These are phyloP conservation scores for Talaromyces pinophilus DNA, from an alignment of 2,329 filamentous ascomycete genomes.

Conservation along the genomic window DNA sequence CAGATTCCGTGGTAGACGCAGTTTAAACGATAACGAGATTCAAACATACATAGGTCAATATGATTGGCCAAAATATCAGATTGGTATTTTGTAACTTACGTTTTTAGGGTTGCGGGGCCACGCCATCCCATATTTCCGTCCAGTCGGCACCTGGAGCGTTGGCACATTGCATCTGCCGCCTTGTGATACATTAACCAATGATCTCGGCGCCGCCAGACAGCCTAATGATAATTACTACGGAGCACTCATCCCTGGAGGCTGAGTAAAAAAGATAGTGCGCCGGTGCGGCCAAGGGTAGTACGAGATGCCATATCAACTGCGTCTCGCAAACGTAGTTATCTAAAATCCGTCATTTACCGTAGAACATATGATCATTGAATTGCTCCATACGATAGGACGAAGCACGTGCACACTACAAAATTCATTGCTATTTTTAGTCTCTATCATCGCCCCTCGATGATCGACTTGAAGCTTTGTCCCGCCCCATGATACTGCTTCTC, in stretches of 20 bases:
- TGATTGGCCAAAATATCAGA: background rate
- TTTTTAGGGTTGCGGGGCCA: background rate
- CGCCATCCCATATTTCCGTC: background rate
- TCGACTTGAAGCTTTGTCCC: conserved; percentile 1
- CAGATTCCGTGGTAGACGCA: background rate
- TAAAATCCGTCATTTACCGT: background rate
- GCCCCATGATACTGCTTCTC: background rate
- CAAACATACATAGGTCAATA: background rate
- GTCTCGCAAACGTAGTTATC: background rate
- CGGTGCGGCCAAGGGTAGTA: background rate
- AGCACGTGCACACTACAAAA: background rate
- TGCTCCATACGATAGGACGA: background rate
- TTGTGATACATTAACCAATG: background rate
- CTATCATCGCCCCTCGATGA: background rate
- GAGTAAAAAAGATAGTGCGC: background rate
- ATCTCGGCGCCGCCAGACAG: background rate
- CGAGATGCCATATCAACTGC: background rate
- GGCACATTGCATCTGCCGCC: background rate
- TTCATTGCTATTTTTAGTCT: conserved; percentile 7
- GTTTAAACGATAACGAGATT: background rate
- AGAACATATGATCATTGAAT: background rate
- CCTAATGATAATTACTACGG: background rate
- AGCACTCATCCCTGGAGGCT: background rate
- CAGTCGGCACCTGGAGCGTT: background rate
- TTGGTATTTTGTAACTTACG: background rate